Percentiles rank a stretch among this genome's conserved stretches.
Evolutionary conservation across 2,329 filamentous ascomycete species (phyloP).

Genomic region (Geoglossum cookeanum): DNA sequence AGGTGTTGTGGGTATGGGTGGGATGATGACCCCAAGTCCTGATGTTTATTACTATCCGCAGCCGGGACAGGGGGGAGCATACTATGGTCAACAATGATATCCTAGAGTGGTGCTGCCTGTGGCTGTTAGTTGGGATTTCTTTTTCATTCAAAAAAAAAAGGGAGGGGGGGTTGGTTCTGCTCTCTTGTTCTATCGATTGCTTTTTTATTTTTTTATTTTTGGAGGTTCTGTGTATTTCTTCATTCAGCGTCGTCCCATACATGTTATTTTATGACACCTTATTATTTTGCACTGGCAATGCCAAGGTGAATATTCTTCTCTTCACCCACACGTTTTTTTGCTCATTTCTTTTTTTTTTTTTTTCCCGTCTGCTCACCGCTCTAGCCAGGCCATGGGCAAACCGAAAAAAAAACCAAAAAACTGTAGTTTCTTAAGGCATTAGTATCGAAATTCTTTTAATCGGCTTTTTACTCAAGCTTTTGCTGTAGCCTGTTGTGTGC

Average conservation of each 20-base stretch:
- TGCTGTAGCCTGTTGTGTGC: background rate
- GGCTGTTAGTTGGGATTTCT: background rate
- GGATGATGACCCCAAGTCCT: constrained; percentile 53
- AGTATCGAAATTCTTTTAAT: background rate
- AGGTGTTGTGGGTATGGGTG: constrained; percentile 50
- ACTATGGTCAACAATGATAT: constrained; percentile 24
- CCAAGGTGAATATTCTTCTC: background rate
- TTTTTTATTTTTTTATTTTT: background rate
- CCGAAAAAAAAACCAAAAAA: background rate
- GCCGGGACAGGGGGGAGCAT: constrained; percentile 32
- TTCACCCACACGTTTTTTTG: background rate
- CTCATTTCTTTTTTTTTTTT: background rate
- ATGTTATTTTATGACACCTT: background rate
- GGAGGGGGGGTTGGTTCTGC: background rate
- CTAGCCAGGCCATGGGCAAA: background rate
- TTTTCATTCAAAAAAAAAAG: background rate
- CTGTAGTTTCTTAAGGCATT: constrained; percentile 2
- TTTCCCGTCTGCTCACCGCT: background rate
- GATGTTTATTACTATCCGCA: constrained; percentile 50
- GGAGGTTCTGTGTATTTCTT: background rate
- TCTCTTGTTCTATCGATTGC: background rate
- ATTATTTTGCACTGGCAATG: background rate
- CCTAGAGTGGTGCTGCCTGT: constrained; percentile 26
- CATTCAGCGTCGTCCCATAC: background rate
- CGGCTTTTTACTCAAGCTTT: background rate